These are phyloP conservation scores for Polyporus arcularius DNA, from an alignment of 768 basidiomycete genomes.

Conservation along the genomic window DNA sequence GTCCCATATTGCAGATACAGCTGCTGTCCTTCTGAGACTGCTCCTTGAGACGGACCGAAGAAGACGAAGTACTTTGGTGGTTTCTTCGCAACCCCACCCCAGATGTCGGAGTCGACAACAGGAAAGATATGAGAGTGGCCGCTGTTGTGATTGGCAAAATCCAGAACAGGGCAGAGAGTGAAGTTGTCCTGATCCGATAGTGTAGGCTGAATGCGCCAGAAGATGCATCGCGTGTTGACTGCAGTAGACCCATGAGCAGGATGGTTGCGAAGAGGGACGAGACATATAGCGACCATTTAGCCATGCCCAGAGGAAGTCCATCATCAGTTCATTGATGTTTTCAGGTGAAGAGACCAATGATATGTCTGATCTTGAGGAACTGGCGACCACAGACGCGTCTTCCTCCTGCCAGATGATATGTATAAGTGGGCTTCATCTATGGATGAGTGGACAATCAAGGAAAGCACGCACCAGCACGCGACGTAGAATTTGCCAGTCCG, in stretches of 20 bases:
- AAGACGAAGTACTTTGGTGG: slow-evolving; percentile 40
- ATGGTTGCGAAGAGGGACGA: not conserved
- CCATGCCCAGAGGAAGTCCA: slow-evolving; percentile 85
- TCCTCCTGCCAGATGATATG: slow-evolving; percentile 7
- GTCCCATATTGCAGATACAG: slow-evolving; percentile 77
- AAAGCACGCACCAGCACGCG: slow-evolving; percentile 51
- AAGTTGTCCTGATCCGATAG: slow-evolving; percentile 70
- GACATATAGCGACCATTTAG: slow-evolving; percentile 63
- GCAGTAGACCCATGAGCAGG: slow-evolving; percentile 8
- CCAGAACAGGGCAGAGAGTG: slow-evolving; percentile 86
- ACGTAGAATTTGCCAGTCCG: slow-evolving; percentile 59
- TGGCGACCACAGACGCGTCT: not conserved
- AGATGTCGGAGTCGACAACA: slow-evolving; percentile 32
- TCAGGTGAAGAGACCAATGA: not conserved
- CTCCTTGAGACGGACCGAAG: slow-evolving; percentile 36
- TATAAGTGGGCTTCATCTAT: not conserved
- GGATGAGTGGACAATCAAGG: not conserved
- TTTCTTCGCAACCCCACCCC: slow-evolving; percentile 33
- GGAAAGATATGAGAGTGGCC: slow-evolving; percentile 46
- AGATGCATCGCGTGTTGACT: slow-evolving; percentile 95
- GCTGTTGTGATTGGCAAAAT: slow-evolving; percentile 82
- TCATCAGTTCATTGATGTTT: not conserved
- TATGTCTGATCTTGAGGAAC: slow-evolving; percentile 12
- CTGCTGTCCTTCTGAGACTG: slow-evolving; percentile 57
- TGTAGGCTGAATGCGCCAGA: slow-evolving; percentile 54